Conservation (phyloP, 306 rosid species). For the apple (Malus domestica) region ASM211411v1 NC_041802.1:13181501-13182000, state of each 20-base stretch:
- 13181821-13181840: not conserved
- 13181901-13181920: not conserved
- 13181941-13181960: conserved; percentile 15
- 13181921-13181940: not conserved
- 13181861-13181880: not conserved
- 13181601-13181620: not conserved
- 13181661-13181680: not conserved
- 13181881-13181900: not conserved
- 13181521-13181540: conserved; percentile 71
- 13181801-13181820: too few relatives aligned
- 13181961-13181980: conserved; percentile 45
- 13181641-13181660: not conserved
- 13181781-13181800: too few relatives aligned
- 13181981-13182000: conserved; percentile 71
- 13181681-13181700: not conserved
- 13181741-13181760: not conserved
- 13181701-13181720: not conserved
- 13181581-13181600: not conserved
- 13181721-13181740: not conserved
- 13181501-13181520: conserved; percentile 59
- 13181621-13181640: not conserved
- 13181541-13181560: conserved; percentile 10
- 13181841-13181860: not conserved
- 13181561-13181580: not conserved
- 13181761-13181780: too few relatives aligned